Percentiles rank a stretch among this genome's conserved stretches.
Evolutionary conservation across 2,329 filamentous ascomycete genomes (phyloP).

Genomic region (Talaromyces sp.): DNA sequence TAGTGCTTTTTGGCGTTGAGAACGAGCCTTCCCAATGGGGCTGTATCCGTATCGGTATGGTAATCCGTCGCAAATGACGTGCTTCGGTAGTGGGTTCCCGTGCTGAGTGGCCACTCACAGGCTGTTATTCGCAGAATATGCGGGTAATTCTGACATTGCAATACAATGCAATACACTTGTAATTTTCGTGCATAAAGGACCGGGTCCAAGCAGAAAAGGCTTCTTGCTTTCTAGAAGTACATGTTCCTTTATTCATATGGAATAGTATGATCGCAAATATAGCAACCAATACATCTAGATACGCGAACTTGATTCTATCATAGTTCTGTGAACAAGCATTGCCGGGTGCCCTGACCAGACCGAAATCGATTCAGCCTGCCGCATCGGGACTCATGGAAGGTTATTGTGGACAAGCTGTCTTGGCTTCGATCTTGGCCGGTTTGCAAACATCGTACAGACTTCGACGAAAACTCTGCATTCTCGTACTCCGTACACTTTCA

Average conservation of each 20-base stretch:
- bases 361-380: neutral
- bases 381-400: conserved; percentile 4
- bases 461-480: conserved; percentile 1
- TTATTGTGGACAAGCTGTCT: neutral
- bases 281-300: neutral
- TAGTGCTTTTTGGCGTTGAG: neutral
- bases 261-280: neutral
- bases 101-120: neutral
- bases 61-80: conserved; percentile 1
- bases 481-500: neutral
- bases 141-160: neutral
- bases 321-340: neutral
- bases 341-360: neutral
- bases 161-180: neutral
- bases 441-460: neutral
- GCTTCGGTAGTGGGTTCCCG: neutral
- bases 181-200: neutral
- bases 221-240: neutral
- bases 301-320: neutral
- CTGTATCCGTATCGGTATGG: conserved; percentile 1
- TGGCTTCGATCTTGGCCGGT: conserved; percentile 1
- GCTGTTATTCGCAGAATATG: neutral
- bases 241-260: too few species aligned
- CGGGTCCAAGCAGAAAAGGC: neutral
- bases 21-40: neutral